phyloP scores from a whole-genome alignment of 1,284 basidiomycete species.

The Microbotryum intermedium region DNA sequence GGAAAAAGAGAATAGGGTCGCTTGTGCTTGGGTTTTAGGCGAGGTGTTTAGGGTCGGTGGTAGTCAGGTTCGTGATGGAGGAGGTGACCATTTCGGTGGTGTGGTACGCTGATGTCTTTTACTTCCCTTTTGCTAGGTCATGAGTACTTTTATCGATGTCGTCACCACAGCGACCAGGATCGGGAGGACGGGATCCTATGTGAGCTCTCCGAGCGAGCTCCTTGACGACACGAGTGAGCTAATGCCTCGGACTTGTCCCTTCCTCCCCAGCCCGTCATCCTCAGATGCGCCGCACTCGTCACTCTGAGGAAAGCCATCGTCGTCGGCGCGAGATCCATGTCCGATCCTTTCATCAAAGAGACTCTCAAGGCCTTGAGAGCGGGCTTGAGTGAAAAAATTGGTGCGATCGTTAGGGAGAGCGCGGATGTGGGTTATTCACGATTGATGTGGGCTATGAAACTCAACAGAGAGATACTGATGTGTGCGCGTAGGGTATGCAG shows the following conservation, averaged over 20 bases:
- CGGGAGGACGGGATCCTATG: slow-evolving; percentile 57
- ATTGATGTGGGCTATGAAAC: slow-evolving; percentile 34
- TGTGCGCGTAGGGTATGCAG: slow-evolving; percentile 14
- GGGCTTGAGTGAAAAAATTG: slow-evolving; percentile 70
- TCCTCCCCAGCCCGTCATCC: slow-evolving; percentile 54
- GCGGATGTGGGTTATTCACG: slow-evolving; percentile 53
- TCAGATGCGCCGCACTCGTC: slow-evolving; percentile 71
- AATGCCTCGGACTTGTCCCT: not conserved
- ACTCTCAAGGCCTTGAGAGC: slow-evolving; percentile 72
- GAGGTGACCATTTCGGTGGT: not conserved
- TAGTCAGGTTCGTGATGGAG: slow-evolving; percentile 66
- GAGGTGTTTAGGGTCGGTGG: slow-evolving; percentile 79
- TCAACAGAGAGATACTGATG: slow-evolving; percentile 13
- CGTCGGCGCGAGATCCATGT: slow-evolving; percentile 71
- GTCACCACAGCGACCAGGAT: slow-evolving; percentile 56
- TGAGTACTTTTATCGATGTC: slow-evolving; percentile 89
- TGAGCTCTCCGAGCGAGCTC: slow-evolving; percentile 39
- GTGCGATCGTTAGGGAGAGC: slow-evolving; percentile 75
- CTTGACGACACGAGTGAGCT: not conserved
- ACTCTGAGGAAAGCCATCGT: slow-evolving; percentile 66
- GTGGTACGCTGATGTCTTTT: not conserved
- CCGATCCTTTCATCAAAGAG: slow-evolving; percentile 71
- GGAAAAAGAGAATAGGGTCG: slow-evolving; percentile 47
- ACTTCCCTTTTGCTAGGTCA: slow-evolving; percentile 53
- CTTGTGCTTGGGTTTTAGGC: slow-evolving; percentile 68